phyloP scores from a whole-genome alignment of 2,329 filamentous ascomycete genomes.

The Chalaropsis ovoidea region DNA sequence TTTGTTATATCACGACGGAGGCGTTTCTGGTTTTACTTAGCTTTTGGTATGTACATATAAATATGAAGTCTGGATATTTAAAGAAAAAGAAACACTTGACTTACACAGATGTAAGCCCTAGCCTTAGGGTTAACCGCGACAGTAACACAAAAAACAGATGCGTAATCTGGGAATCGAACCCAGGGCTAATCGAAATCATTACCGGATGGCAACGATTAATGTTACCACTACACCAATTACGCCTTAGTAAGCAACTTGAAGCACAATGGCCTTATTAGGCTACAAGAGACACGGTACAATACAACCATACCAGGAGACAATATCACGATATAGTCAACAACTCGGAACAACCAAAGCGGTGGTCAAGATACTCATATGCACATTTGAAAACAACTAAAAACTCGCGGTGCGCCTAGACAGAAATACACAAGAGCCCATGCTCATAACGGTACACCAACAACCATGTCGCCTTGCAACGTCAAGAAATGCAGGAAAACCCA shows the following conservation, averaged over 20 bases:
- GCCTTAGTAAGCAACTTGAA: background rate
- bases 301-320: no score
- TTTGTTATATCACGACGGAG: conserved; percentile 1
- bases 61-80: no score
- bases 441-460: background rate
- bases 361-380: background rate
- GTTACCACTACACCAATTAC: conserved; percentile 21
- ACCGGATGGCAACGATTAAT: conserved; percentile 19
- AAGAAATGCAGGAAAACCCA: conserved; percentile 1
- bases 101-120: background rate
- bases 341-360: background rate
- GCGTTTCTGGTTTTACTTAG: conserved; percentile 9
- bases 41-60: background rate
- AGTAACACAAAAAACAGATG: background rate
- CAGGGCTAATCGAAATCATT: conserved; percentile 18
- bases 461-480: background rate
- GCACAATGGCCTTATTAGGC: no score
- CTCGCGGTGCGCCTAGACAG: background rate
- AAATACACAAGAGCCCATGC: background rate
- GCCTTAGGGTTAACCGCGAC: background rate
- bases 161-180: conserved; percentile 21
- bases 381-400: conserved; percentile 5
- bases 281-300: no score
- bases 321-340: no score
- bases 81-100: background rate